Conservation (phyloP, 2,329 filamentous ascomycete genomes). For the Arthrobotrys musiformis region DNA sequence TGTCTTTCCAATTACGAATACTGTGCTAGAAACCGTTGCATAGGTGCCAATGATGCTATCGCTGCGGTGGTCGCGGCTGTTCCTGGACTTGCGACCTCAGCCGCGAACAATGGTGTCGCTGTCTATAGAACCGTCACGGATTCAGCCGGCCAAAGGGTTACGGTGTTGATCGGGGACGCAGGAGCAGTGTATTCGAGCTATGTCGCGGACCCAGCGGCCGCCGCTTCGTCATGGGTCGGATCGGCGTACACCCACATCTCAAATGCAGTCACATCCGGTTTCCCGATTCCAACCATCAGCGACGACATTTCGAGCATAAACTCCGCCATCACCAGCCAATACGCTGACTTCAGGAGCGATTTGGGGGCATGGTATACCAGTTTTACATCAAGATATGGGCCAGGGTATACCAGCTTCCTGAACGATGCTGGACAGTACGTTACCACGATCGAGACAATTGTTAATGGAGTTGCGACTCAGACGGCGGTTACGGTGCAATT, state of each 20-base stretch:
- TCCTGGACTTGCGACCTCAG: slow-evolving; percentile 43
- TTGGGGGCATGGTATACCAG: slow-evolving; percentile 47
- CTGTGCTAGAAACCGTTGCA: slow-evolving; percentile 41
- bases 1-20: slow-evolving; percentile 48
- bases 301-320: slow-evolving; percentile 16
- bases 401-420: slow-evolving; percentile 44
- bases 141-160: slow-evolving; percentile 23
- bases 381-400: slow-evolving; percentile 38
- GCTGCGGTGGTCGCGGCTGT: slow-evolving; percentile 32
- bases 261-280: slow-evolving; percentile 25
- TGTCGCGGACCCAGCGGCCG: slow-evolving; percentile 42
- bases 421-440: slow-evolving; percentile 50
- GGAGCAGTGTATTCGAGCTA: slow-evolving; percentile 43
- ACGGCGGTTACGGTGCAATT: slow-evolving; percentile 52
- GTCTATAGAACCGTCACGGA: slow-evolving; percentile 42
- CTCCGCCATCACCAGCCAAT: slow-evolving; percentile 6
- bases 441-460: slow-evolving; percentile 38
- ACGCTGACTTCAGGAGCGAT: slow-evolving; percentile 44
- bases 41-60: slow-evolving; percentile 44
- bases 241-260: slow-evolving; percentile 17
- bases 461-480: slow-evolving; percentile 36
- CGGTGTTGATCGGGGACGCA: slow-evolving; percentile 37
- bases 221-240: slow-evolving; percentile 32
- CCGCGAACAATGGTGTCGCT: slow-evolving; percentile 22
- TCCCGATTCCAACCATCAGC: slow-evolving; percentile 31